These are phyloP conservation scores for Collybia nuda DNA, from an alignment of 768 basidiomycete species.

Conservation along the genomic window DNA sequence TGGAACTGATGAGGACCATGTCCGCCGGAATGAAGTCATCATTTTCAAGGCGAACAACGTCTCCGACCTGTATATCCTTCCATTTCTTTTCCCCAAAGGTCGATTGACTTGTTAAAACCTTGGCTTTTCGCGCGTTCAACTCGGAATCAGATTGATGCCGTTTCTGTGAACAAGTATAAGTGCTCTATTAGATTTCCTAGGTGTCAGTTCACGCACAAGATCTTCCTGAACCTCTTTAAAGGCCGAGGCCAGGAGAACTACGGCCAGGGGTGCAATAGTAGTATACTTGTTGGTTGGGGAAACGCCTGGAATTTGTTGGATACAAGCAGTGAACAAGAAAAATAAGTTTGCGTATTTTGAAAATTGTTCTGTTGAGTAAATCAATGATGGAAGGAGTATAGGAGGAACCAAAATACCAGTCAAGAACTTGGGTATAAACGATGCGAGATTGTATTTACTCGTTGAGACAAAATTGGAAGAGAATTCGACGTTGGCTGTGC, in stretches of 20 bases:
- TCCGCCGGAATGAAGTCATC: constrained; percentile 97
- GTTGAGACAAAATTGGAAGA: constrained; percentile 87
- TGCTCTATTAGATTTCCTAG: neutral
- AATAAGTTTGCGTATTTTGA: constrained; percentile 98
- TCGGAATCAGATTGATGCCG: constrained; percentile 94
- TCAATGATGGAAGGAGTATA: neutral
- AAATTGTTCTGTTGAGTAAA: constrained; percentile 76
- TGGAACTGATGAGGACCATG: constrained; percentile 80
- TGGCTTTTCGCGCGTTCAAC: constrained; percentile 79
- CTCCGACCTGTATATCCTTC: constrained; percentile 89
- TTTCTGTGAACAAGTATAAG: constrained; percentile 56
- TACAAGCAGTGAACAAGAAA: constrained; percentile 96
- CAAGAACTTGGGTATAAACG: constrained; percentile 92
- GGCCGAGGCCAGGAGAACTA: constrained; percentile 90
- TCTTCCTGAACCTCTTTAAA: constrained; percentile 97
- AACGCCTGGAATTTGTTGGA: constrained; percentile 97
- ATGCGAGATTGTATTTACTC: constrained; percentile 88
- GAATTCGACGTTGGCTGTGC: constrained; percentile 62
- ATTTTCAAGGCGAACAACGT: constrained; percentile 86
- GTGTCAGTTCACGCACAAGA: constrained; percentile 50
- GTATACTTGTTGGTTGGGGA: constrained; percentile 96
- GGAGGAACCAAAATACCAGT: constrained; percentile 55
- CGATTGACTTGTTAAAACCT: constrained; percentile 65
- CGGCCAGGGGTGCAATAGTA: constrained; percentile 86
- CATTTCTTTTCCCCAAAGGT: constrained; percentile 79